Percentiles rank a stretch among this genome's conserved stretches.
Evolutionary conservation across 305 asterid genomes (phyloP).

Genomic region (Solanum hybrid): DNA sequence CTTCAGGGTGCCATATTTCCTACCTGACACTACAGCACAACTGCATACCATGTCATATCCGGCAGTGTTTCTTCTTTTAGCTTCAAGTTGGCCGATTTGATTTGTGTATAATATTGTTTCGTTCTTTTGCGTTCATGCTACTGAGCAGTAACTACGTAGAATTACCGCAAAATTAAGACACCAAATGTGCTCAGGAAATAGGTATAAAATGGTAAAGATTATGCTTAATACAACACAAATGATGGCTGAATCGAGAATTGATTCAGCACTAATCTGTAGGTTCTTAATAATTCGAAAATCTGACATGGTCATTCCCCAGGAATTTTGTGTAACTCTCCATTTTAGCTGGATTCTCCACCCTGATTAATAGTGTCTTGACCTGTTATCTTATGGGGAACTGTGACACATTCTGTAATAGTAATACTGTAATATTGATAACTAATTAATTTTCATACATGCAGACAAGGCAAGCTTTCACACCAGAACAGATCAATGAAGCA

Average conservation of each 20-base stretch:
- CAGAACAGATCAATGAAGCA: conserved; percentile 73
- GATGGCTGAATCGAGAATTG: not conserved
- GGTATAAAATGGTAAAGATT: not conserved
- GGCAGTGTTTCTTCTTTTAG: not conserved
- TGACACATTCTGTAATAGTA: not conserved
- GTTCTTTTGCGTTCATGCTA: not conserved
- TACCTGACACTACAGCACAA: not conserved
- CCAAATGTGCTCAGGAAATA: not conserved
- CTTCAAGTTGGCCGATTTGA: not conserved
- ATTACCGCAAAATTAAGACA: not conserved
- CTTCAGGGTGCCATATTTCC: not conserved
- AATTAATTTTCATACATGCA: conserved; percentile 18
- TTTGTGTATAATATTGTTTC: not conserved
- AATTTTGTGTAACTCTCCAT: not conserved
- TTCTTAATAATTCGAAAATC: not conserved
- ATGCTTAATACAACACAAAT: not conserved
- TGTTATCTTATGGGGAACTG: not conserved
- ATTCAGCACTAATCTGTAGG: not conserved
- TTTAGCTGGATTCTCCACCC: not conserved
- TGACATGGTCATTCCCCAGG: not conserved
- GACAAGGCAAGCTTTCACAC: conserved; percentile 71
- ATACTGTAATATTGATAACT: not conserved
- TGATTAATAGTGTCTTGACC: not conserved
- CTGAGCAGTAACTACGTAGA: not conserved
- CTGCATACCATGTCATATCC: not conserved